phyloP scores from a whole-genome alignment of 2,329 filamentous ascomycete species.

The Epichloe typhina region DNA sequence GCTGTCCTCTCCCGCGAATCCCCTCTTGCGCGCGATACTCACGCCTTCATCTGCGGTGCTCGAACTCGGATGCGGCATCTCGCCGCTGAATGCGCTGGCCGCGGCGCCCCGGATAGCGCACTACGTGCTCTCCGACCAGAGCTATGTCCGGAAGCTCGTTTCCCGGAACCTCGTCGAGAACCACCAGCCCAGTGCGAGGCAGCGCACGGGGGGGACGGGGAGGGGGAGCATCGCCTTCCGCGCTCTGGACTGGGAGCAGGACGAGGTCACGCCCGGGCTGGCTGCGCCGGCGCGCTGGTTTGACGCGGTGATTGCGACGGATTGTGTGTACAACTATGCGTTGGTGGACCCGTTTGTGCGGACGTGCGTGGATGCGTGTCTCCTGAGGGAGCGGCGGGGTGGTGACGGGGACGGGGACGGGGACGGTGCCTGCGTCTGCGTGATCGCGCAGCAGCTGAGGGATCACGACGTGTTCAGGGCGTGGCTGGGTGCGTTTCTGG shows the following conservation, averaged over 20 bases:
- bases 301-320: conserved; percentile 69
- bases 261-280: conserved; percentile 34
- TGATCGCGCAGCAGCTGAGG: conserved; percentile 82
- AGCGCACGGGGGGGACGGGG: conserved; percentile 14
- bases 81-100: conserved; percentile 61
- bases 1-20: conserved; percentile 51
- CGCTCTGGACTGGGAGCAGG: conserved; percentile 73
- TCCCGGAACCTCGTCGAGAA: conserved; percentile 63
- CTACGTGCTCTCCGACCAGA: conserved; percentile 78
- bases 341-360: conserved; percentile 72
- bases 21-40: conserved; percentile 45
- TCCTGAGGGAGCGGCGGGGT: conserved; percentile 28
- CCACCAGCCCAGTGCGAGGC: conserved; percentile 7
- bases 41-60: conserved; percentile 45
- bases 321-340: conserved; percentile 91
- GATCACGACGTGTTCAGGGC: conserved; percentile 72
- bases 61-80: conserved; percentile 82
- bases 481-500: conserved; percentile 60
- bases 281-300: conserved; percentile 34
- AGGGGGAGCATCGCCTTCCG: conserved; percentile 34
- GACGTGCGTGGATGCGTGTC: conserved; percentile 64
- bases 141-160: conserved; percentile 69
- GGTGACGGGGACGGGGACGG: too few relatives aligned
- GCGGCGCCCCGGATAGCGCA: conserved; percentile 46
- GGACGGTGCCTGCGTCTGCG: conserved; percentile 44